These are phyloP conservation scores for Pharus latifolius DNA, from an alignment of 176 grass and related monocot species.

Conservation along the genomic window DNA sequence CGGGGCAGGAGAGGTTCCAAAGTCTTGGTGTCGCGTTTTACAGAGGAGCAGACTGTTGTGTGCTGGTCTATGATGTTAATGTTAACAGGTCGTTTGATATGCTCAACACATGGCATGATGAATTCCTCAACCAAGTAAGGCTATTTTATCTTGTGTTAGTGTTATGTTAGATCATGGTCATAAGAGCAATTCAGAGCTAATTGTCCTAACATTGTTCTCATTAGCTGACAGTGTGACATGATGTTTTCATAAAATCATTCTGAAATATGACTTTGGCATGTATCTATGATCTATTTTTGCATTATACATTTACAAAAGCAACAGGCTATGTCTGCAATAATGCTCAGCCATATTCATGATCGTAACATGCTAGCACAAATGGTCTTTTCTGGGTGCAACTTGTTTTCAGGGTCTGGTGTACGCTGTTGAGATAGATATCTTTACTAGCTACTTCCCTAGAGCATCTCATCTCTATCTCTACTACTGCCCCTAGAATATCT, in stretches of 20 bases:
- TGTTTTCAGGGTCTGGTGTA: too few relatives aligned
- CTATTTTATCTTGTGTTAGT: slow-evolving; percentile 12
- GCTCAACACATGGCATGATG: slow-evolving; percentile 93
- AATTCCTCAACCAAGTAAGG: slow-evolving; percentile 95
- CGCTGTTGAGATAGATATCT: too few relatives aligned
- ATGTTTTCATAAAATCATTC: neutral
- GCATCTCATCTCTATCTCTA: too few relatives aligned
- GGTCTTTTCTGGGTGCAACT: too few relatives aligned
- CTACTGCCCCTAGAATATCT: too few relatives aligned
- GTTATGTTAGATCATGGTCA: slow-evolving; percentile 6
- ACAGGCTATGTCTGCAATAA: neutral
- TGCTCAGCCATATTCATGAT: too few relatives aligned
- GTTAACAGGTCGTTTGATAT: slow-evolving; percentile 79
- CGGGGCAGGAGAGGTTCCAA: slow-evolving; percentile 97
- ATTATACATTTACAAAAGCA: neutral
- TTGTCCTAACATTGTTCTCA: neutral
- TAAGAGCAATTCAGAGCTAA: slow-evolving; percentile 6
- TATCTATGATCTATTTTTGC: neutral
- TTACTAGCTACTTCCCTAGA: too few relatives aligned
- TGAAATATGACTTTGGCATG: neutral
- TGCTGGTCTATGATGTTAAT: slow-evolving; percentile 98
- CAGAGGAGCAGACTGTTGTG: slow-evolving; percentile 94
- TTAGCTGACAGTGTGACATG: neutral
- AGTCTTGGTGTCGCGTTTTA: slow-evolving; percentile 98
- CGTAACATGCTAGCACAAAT: too few relatives aligned